Evolutionary conservation across 2,329 filamentous ascomycete species (phyloP).

Genomic region (Lecanicillium sp.): DNA sequence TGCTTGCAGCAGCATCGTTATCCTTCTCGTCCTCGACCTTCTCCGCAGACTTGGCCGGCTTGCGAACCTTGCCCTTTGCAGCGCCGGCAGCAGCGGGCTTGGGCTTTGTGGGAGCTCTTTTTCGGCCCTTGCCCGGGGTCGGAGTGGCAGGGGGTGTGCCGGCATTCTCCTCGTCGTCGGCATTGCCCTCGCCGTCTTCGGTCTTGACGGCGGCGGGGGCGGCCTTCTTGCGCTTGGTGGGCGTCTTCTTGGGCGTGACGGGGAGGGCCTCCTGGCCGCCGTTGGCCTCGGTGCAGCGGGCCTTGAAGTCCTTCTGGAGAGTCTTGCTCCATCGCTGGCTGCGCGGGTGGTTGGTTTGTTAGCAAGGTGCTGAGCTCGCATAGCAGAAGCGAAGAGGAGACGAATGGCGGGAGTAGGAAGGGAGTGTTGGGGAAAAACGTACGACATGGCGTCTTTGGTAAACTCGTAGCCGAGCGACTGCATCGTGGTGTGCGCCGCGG

Average conservation of each 20-base stretch:
- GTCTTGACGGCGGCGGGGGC: neutral
- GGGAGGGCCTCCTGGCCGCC: constrained; percentile 10
- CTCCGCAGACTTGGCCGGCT: constrained; percentile 11
- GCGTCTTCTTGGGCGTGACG: constrained; percentile 7
- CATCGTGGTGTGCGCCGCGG: constrained; percentile 27
- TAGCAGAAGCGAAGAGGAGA: neutral
- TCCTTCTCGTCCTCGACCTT: constrained; percentile 17
- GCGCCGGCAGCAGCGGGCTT: constrained; percentile 17
- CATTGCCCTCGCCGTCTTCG: neutral
- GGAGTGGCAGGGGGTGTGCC: neutral
- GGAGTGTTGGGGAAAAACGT: constrained; percentile 16
- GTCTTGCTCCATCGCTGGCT: constrained; percentile 36
- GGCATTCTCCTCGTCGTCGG: neutral
- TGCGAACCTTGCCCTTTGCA: constrained; percentile 10
- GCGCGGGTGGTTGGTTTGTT: neutral
- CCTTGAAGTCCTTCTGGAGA: constrained; percentile 31
- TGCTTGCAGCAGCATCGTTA: neutral
- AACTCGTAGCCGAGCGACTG: constrained; percentile 28
- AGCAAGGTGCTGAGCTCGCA: too few relatives aligned
- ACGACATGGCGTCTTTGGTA: constrained; percentile 35
- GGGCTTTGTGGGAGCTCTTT: constrained; percentile 4
- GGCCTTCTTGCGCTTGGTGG: constrained; percentile 11
- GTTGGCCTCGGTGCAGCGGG: constrained; percentile 18
- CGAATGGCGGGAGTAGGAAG: neutral
- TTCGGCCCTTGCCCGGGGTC: neutral